Evolutionary conservation across 2,329 filamentous ascomycete genomes (phyloP).

Genomic region (Stenocarpella maydis): DNA sequence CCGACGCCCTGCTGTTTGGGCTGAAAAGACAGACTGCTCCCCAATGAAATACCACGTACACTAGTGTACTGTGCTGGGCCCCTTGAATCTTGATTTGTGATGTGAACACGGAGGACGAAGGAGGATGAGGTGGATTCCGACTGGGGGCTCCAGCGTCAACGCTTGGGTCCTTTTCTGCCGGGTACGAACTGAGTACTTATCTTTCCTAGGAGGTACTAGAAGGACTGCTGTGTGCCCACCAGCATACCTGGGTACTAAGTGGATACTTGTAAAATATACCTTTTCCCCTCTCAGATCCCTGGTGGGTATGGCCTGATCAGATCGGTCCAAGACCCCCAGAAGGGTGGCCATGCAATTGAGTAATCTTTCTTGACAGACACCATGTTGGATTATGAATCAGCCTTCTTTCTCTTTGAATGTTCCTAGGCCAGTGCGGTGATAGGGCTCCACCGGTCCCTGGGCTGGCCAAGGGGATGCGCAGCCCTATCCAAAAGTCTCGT

Average conservation of each 20-base stretch:
- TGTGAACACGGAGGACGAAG: constrained; percentile 6
- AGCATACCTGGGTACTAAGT: too few species aligned
- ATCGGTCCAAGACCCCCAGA: not conserved
- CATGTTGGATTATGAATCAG: not conserved
- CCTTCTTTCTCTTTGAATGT: not conserved
- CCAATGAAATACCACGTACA: not conserved
- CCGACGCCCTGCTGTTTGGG: too few species aligned
- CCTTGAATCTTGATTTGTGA: constrained; percentile 14
- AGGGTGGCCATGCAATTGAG: not conserved
- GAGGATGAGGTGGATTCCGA: not conserved
- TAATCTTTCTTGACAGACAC: not conserved
- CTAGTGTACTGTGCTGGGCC: constrained; percentile 5
- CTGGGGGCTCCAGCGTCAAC: not conserved
- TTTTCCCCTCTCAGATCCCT: not conserved
- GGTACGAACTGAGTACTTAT: too few species aligned
- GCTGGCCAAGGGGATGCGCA: not conserved
- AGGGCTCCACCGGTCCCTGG: not conserved
- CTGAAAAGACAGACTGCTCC: too few species aligned
- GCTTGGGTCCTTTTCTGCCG: too few species aligned
- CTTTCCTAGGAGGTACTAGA: too few species aligned
- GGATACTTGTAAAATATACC: not conserved
- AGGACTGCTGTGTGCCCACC: too few species aligned
- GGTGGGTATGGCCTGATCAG: not conserved
- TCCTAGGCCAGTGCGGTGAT: not conserved
- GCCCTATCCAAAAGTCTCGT: constrained; percentile 6